Evolutionary conservation across 164 flowering plant genomes (phyloP), one percentile per base, ranked within the genome.

Genomic region (Aristolochia californica): DNA sequence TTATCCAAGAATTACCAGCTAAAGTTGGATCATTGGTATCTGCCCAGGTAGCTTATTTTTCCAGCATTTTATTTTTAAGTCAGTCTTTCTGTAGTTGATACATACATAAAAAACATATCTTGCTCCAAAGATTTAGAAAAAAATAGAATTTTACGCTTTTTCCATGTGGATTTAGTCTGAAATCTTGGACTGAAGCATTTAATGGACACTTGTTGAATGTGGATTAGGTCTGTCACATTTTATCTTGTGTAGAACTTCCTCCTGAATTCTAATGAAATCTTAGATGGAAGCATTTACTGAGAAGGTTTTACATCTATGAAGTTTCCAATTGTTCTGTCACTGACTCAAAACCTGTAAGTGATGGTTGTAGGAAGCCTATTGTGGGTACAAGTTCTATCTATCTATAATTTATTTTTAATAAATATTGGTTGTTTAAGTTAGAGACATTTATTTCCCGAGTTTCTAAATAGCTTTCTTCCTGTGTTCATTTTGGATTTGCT

Each of bases 331-430:
- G 24, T 76, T 68, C 72, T 91, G 4, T 75, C 79, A 52, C 40
- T 88, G 60, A 75, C 65, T 63, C 76, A 82, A 54, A 91, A 91
- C 61, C 62, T 67, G 98, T 91, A 69, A 72, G 98, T 67, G 12
- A 50, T 0, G 10, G 10, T 8, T 4, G 40, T 3, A 2, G 40
- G 10, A 34, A 3, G 10, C 1, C 7, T 34, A 7, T 34, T 12
- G 10, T 34, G 10, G 10, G 40, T 34, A 12, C 9, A 34, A 3
- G 40, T 34, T 34, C n/a, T 7, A 34, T 5, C 0, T 12, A 47
- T 47, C 1, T 47, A 47, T 47, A 14, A 4, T 47, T 47, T 47
- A 8, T 47, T 47, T 20, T 47, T 18, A 45, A n/a, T 24, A 11
- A 10, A 22, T 15, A 14, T 14, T n/a, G 55, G 55, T 12, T 34